Evolutionary conservation across 2,329 filamentous ascomycete genomes (phyloP), one percentile per base, ranked within the genome.

Genomic region (Rugonectria rugulosa): DNA sequence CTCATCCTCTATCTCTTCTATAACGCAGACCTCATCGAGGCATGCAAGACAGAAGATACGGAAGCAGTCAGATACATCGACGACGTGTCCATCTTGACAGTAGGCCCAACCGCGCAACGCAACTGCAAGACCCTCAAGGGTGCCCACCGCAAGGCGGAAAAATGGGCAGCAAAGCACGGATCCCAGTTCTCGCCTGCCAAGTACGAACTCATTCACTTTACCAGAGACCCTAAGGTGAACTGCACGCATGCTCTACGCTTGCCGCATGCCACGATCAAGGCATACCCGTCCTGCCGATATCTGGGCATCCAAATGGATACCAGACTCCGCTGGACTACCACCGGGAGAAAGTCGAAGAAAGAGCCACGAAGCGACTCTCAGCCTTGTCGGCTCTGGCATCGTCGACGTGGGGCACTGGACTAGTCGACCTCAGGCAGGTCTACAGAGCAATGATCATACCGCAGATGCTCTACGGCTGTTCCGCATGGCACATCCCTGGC

Each of bases 401-500:
- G 12, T 42, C 38, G 5, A 42, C 38, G n/a, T 26, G 38, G 38
- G 38, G 38, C 12, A 42, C 38, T n/a, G 24, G 38, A n/a, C 7
- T 42, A 6, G 21, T 42, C 38, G 26, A 67, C 40, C 59, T 70
- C 14, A 54, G 63, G 41, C 59, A 67, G 26, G 59, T 70, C 12
- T 70, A 70, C 40, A 56, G 58, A 21, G 63, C 60, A 17, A 63
- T 70, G 21, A 56, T 65, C 5, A 36, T 69, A 37, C 57, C 54
- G 8, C 34, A 69, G 27, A 68, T 71, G 47, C 53, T 68, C 9
- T 71, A 67, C 42, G 61, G 56, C 2, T 70, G 59, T 46, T 72
- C 66, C 9, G 62, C 62, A 31, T 70, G 66, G 68, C 55, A 65
- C 52, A 55, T 43, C 31, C 53, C 48, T 12, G 37, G 45, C 47